Evolutionary conservation across 2,329 filamentous ascomycete genomes (phyloP).

Genomic region (Paecilomyces sp.): DNA sequence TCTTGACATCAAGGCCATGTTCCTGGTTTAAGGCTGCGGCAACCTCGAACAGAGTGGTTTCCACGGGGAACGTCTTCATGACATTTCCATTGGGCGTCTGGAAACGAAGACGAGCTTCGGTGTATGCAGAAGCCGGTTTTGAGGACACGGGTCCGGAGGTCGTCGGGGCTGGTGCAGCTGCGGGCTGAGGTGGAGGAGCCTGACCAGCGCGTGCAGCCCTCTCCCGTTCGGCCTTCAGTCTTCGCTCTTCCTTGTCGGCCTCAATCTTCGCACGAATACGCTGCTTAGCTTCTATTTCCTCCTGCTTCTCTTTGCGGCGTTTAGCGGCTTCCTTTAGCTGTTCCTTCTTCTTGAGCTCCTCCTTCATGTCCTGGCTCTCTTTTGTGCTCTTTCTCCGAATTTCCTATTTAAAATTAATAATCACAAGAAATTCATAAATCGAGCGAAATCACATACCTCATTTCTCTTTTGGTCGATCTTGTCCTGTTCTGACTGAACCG

Average conservation of each 20-base stretch:
- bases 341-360: conserved; percentile 80
- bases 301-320: conserved; percentile 81
- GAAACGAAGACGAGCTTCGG: conserved; percentile 72
- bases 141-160: conserved; percentile 43
- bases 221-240: conserved; percentile 74
- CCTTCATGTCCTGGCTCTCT: conserved; percentile 81
- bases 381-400: conserved; percentile 82
- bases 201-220: conserved; percentile 82
- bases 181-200: conserved; percentile 42
- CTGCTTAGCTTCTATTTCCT: conserved; percentile 78
- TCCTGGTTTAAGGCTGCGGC: conserved; percentile 68
- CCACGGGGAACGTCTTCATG: conserved; percentile 79
- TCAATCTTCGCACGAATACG: conserved; percentile 90
- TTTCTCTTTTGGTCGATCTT: conserved; percentile 79
- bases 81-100: conserved; percentile 71
- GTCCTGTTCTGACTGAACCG: conserved; percentile 61
- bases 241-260: conserved; percentile 84
- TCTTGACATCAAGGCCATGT: conserved; percentile 60
- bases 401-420: conserved; percentile 32
- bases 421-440: neutral
- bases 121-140: conserved; percentile 65
- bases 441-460: conserved; percentile 49
- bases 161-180: conserved; percentile 36
- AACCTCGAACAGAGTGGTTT: conserved; percentile 89
- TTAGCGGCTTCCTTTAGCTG: conserved; percentile 82